Evolutionary conservation across 2,329 filamentous ascomycete genomes (phyloP), one percentile per base, ranked within the genome.

Genomic region (Chaetomiaceae sp.): DNA sequence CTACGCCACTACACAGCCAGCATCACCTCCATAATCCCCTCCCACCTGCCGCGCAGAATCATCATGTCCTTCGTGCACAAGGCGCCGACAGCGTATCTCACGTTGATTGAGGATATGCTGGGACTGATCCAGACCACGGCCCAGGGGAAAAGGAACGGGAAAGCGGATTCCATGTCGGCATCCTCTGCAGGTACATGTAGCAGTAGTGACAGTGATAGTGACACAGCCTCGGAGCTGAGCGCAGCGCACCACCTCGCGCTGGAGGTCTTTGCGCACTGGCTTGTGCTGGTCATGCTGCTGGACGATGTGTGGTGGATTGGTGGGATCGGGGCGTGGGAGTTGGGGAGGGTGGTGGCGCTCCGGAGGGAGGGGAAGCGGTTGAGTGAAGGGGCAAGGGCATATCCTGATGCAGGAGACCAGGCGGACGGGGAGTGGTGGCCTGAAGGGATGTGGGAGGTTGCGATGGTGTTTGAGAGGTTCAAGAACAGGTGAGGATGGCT

Each of bases 31-130:
- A 66, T 65, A 51, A 53, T 59, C 11, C 60, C 65, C 6, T 68
- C 68, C 1, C 65, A 61, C 3, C 63, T 69, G 0, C 62, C 70
- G 1, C 64, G 72, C 6, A 62, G 73, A 2, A 68, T 62, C 0
- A 66, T 75, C 38, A 72, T 70, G 61, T 66, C 71, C 2, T 74
- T 73, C n/a, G 34, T 75, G 3, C 73, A 75, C 57, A 67, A 68
- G 20, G 68, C 66, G 0, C 69, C 71, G 0, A 52, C 57, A 1
- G 56, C 64, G 0, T 75, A 63, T 29, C 56, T 75, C 0, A 61
- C 48, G 1, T 53, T 73, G 1, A 63, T 75, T 2, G 68, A 72
- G 39, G 63, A 63, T 3, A 65, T 65, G 5, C 55, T 73, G 0
- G 62, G 63, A 2, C 23, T 43, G 1, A 62, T 68, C 51, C 4